These are phyloP conservation scores for Thermochaetoides thermophila DNA, from an alignment of 495 filamentous ascomycete genomes.

Conservation along the genomic window DNA sequence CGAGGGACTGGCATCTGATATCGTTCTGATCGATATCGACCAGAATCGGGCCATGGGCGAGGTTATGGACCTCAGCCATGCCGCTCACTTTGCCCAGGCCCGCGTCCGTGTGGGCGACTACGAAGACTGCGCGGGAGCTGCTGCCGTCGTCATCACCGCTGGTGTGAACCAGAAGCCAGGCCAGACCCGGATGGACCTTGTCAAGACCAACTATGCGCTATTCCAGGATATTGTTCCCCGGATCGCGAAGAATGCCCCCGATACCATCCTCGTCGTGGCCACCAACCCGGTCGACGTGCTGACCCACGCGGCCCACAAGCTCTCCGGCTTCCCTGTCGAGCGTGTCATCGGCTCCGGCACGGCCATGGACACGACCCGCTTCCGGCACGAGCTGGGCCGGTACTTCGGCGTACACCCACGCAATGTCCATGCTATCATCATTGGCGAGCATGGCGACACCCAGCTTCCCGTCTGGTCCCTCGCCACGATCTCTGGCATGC, in stretches of 20 bases:
- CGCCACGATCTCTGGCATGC: constrained; percentile 18
- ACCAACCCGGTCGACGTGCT: constrained; percentile 23
- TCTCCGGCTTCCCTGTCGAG: constrained; percentile 16
- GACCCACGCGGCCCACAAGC: constrained; percentile 14
- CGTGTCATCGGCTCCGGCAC: constrained; percentile 22
- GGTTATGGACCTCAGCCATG: constrained; percentile 24
- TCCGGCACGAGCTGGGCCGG: constrained; percentile 19
- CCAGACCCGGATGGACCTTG: constrained; percentile 17
- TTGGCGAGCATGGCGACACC: constrained; percentile 21
- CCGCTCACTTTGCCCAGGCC: constrained; percentile 22
- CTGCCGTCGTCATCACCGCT: constrained; percentile 38
- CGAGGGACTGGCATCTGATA: constrained; percentile 33
- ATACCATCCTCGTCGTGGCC: constrained; percentile 20
- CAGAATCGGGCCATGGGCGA: constrained; percentile 20
- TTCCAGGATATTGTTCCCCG: constrained; percentile 15
- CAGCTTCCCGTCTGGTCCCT: constrained; percentile 21
- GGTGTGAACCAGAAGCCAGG: constrained; percentile 23
- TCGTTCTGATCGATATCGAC: constrained; percentile 31
- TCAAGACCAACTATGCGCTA: constrained; percentile 17
- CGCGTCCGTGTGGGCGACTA: constrained; percentile 19
- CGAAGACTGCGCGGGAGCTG: constrained; percentile 31
- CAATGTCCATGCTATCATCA: constrained; percentile 19
- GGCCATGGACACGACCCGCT: constrained; percentile 20
- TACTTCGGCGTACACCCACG: constrained; percentile 18
- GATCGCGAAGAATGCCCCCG: constrained; percentile 12